Conservation (phyloP, 768 basidiomycete genomes). For the Mrakia gelida region DNA sequence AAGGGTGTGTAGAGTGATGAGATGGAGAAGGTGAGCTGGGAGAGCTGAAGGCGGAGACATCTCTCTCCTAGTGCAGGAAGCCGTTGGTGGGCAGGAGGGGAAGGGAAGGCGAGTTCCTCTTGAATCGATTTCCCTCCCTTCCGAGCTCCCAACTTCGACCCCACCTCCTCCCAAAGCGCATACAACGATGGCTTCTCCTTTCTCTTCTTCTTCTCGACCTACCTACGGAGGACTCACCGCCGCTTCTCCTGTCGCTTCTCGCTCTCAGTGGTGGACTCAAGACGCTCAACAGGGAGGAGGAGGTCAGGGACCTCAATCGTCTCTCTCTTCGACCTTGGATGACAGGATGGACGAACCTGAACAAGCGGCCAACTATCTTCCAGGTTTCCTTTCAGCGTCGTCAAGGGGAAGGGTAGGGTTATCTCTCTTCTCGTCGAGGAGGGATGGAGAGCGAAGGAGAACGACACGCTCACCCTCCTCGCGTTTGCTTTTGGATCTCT, state of each 20-base stretch:
- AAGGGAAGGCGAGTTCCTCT: no score
- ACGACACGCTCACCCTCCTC: no score
- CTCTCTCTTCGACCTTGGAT: neutral
- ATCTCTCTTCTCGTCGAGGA: neutral
- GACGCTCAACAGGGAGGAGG: neutral
- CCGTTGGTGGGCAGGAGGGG: neutral
- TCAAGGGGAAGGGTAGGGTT: slow-evolving; percentile 4
- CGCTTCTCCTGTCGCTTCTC: slow-evolving; percentile 1
- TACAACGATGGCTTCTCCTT: slow-evolving; percentile 5
- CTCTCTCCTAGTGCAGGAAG: neutral
- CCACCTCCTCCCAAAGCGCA: no score
- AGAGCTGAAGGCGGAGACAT: slow-evolving; percentile 13
- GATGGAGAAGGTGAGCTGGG: slow-evolving; percentile 17
- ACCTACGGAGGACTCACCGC: neutral
- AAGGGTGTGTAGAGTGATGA: slow-evolving; percentile 14
- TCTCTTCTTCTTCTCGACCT: neutral
- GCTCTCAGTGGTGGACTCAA: slow-evolving; percentile 10
- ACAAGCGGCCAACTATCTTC: slow-evolving; percentile 23
- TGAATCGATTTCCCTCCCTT: no score
- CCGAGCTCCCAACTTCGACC: neutral
- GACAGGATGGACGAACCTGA: slow-evolving; percentile 30
- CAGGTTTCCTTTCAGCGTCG: slow-evolving; percentile 24
- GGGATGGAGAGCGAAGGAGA: neutral
- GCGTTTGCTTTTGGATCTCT: neutral
- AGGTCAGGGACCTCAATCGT: neutral